Percentiles rank a stretch among this genome's conserved stretches.
Conservation (phyloP, 257 asterid genomes). For the Fraxinus pennsylvanica region DNA sequence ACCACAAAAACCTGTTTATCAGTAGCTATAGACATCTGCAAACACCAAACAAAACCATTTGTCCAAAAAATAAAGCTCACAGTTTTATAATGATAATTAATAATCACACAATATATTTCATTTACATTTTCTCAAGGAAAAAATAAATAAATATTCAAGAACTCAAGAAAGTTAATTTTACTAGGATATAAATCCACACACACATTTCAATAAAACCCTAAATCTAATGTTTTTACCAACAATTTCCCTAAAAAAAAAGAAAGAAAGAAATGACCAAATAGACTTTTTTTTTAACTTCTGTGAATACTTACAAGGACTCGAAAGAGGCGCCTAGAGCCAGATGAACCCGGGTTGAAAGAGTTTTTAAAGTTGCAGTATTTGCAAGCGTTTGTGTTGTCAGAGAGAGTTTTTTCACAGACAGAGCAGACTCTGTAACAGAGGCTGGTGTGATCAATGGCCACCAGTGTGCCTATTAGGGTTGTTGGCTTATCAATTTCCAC, state of each 20-base stretch:
- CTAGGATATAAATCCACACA: background rate
- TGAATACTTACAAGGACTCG: slow-evolving; percentile 66
- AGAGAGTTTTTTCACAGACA: slow-evolving; percentile 62
- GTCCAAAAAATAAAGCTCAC: background rate
- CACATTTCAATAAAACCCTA: background rate
- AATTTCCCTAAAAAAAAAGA: no score
- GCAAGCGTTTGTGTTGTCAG: slow-evolving; percentile 46
- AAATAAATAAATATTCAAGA: background rate
- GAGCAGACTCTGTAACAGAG: slow-evolving; percentile 69
- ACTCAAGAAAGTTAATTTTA: background rate
- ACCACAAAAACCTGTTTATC: slow-evolving; percentile 67
- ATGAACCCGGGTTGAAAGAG: slow-evolving; percentile 40
- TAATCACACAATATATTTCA: background rate
- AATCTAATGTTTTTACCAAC: background rate
- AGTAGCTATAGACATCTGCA: slow-evolving; percentile 83
- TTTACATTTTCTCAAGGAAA: background rate
- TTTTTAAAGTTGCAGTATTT: slow-evolving; percentile 48
- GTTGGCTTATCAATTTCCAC: slow-evolving; percentile 48
- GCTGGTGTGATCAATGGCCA: slow-evolving; percentile 59
- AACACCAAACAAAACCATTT: slow-evolving; percentile 11
- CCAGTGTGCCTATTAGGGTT: slow-evolving; percentile 51
- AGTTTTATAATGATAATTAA: background rate
- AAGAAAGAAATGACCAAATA: background rate
- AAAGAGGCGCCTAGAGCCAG: slow-evolving; percentile 69
- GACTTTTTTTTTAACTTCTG: background rate